Conservation (phyloP, 2,329 filamentous ascomycete genomes). For the Endocalyx cinctus region DNA sequence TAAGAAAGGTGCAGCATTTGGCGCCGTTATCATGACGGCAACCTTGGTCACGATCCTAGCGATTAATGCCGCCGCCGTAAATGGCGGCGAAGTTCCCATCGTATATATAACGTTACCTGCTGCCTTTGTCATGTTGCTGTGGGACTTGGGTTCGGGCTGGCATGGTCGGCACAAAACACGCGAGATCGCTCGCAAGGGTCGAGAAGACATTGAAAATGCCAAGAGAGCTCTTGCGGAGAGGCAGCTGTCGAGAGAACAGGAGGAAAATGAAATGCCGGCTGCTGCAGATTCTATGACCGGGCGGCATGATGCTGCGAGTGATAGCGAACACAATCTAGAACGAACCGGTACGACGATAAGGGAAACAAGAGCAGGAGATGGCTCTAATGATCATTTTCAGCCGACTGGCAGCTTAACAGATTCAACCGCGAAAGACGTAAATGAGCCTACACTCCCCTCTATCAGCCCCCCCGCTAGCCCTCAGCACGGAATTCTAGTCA, state of each 20-base stretch:
- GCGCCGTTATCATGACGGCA: slow-evolving; percentile 60
- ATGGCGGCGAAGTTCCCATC: slow-evolving; percentile 49
- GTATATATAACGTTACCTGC: slow-evolving; percentile 68
- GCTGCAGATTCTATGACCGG: no score
- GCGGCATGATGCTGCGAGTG: neutral
- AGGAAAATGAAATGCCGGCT: slow-evolving; percentile 5
- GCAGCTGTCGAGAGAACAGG: slow-evolving; percentile 15
- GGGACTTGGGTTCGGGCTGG: slow-evolving; percentile 64
- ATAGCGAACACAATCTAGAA: neutral
- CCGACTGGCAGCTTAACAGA: neutral
- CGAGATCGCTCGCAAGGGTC: slow-evolving; percentile 53
- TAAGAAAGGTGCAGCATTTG: slow-evolving; percentile 59
- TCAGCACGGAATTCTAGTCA: no score
- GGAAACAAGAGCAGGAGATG: neutral
- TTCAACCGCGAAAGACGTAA: no score
- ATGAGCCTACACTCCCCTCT: neutral
- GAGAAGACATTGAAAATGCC: slow-evolving; percentile 41
- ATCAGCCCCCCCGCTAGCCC: neutral
- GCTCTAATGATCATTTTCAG: neutral
- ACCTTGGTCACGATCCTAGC: slow-evolving; percentile 63
- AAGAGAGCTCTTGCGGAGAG: slow-evolving; percentile 31
- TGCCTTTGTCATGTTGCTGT: slow-evolving; percentile 63
- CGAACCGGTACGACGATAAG: neutral
- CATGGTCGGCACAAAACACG: slow-evolving; percentile 57
- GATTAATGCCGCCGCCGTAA: slow-evolving; percentile 57